phyloP scores from a whole-genome alignment of 169 alveolate genomes.

The Sarcocystis neurona region DNA sequence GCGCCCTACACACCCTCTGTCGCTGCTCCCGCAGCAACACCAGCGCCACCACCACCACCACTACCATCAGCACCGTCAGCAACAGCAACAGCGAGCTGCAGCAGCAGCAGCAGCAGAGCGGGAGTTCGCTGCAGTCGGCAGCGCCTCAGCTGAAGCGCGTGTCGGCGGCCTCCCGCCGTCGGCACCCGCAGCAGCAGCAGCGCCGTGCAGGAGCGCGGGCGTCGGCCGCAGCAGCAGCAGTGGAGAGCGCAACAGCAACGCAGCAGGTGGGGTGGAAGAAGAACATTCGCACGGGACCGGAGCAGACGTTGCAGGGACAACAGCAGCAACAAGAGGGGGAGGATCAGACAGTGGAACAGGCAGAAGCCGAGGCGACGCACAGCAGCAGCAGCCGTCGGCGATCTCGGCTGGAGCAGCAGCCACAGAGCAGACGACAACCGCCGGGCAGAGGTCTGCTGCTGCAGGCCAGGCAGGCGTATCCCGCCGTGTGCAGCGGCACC shows the following conservation, averaged over 20 bases:
- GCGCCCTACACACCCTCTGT: constrained; percentile 39
- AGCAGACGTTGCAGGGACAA: background rate
- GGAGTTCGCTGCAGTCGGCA: background rate
- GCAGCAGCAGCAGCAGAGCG: constrained; percentile 16
- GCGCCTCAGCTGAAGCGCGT: background rate
- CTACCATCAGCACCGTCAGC: constrained; percentile 15
- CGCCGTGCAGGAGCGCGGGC: background rate
- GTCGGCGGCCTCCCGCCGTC: background rate
- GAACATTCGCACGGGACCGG: background rate
- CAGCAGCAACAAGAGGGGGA: constrained; percentile 27
- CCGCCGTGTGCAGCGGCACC: too few species aligned
- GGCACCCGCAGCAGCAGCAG: background rate
- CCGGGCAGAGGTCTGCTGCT: too few species aligned
- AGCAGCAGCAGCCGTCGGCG: background rate
- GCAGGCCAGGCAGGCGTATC: too few species aligned
- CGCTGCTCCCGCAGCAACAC: constrained; percentile 11
- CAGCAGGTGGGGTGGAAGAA: too few species aligned
- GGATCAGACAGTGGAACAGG: constrained; percentile 18
- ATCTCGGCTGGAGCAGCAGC: background rate
- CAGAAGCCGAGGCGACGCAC: background rate
- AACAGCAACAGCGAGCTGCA: background rate
- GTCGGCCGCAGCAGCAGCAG: constrained; percentile 8
- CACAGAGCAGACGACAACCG: background rate
- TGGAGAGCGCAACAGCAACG: constrained; percentile 30
- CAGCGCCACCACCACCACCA: constrained; percentile 14